Evolutionary conservation across 305 asterid species (phyloP).

Genomic region (Nicotiana rustica): DNA sequence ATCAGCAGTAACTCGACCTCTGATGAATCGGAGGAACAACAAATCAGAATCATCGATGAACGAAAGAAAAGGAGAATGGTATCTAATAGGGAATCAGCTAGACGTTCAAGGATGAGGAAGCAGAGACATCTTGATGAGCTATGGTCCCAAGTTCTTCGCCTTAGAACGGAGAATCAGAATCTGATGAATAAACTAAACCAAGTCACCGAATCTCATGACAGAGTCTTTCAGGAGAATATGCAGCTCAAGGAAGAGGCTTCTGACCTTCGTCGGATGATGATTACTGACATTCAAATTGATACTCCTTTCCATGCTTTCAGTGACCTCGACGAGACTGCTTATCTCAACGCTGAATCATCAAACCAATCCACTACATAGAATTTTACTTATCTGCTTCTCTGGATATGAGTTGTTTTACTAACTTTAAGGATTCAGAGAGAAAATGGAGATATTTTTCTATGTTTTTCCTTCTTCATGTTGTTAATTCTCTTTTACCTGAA

Average conservation of each 20-base stretch:
- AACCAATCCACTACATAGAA: slow-evolving; percentile 48
- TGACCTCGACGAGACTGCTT: slow-evolving; percentile 67
- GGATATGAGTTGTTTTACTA: slow-evolving; percentile 34
- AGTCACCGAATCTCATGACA: slow-evolving; percentile 67
- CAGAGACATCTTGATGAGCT: slow-evolving; percentile 93
- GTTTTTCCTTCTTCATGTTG: slow-evolving; percentile 48
- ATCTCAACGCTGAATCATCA: slow-evolving; percentile 61
- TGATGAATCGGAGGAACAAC: slow-evolving; percentile 71
- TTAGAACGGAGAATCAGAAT: slow-evolving; percentile 67
- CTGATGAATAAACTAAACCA: slow-evolving; percentile 68
- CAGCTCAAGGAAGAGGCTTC: slow-evolving; percentile 76
- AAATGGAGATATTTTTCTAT: slow-evolving; percentile 34
- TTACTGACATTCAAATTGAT: slow-evolving; percentile 52
- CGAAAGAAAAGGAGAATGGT: slow-evolving; percentile 82
- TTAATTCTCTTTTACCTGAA: slow-evolving; percentile 40
- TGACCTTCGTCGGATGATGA: slow-evolving; percentile 69
- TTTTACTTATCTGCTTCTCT: slow-evolving; percentile 53
- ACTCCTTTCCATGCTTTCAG: slow-evolving; percentile 52
- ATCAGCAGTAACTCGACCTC: slow-evolving; percentile 71
- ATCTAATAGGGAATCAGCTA: slow-evolving; percentile 89
- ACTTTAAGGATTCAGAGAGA: slow-evolving; percentile 29
- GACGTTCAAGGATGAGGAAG: slow-evolving; percentile 94
- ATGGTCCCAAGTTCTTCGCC: slow-evolving; percentile 77
- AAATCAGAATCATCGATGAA: slow-evolving; percentile 49
- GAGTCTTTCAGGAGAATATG: slow-evolving; percentile 63